Base-by-base conservation (phyloP, 805 yeast genomes). In the Ogataea allantospora region DNA sequence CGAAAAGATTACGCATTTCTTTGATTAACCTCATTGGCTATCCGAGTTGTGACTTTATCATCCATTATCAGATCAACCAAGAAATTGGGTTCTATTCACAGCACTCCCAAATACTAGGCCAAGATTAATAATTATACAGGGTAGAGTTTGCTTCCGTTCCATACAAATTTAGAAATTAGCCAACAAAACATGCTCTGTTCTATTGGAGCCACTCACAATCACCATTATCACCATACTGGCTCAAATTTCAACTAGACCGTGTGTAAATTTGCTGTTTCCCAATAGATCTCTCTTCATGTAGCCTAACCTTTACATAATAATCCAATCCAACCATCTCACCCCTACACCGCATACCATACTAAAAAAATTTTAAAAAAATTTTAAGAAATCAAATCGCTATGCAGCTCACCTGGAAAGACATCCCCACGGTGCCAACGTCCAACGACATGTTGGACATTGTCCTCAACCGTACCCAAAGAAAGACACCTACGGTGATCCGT, bases 381-480 rank as follows among this genome's bases (percentile, higher is more conserved):
- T 29, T 24, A 12, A 16, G 22, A 17, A 23, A 33, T 33, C 26
- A 31, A 33, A 22, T 28, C 26, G 66, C 49, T 32, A 93, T 91
- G 99, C 98, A 91, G 73, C 78, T 91, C 53, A 83, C 97, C 32
- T 91, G 98, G 98, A 91, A 93, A 68, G 98, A 93, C 66, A 93
- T 91, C 62, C 95, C 98, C 15, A 81, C 95, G 33, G 96, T 91
- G 50, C 95, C 98, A 31, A 81, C 81, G 50, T 71, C 95, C 56
- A 88, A 84, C 64, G 98, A 93, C 67, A 73, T 89, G 75, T 73
- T 93, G 78, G 99, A 93, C 67, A 87, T 93, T 48, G 95, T 93
- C 47, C 83, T 93, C 50, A 93, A 93, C 74, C 77, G 97, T 61
- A 93, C 99, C 1, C 99, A 93, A 71, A 81, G 99, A 70, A 93